A percentile compares a stretch with the other conserved stretches of the same genome.
Evolutionary conservation across 345 rosid species (phyloP).

Genomic region (Abelmoschus esculentus): DNA sequence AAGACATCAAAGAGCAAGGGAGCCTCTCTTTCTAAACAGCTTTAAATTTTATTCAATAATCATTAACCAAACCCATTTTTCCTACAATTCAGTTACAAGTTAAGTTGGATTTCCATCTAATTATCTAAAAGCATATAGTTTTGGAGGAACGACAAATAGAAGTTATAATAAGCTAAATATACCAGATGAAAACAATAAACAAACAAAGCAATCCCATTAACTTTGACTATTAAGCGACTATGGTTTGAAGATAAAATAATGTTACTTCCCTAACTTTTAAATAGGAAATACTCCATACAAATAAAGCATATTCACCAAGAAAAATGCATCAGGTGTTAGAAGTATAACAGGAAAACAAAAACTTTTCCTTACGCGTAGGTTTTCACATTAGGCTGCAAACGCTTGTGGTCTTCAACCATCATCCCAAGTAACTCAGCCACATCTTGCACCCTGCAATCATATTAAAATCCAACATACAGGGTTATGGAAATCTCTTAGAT

Average conservation of each 20-base stretch:
- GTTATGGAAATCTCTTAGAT: too few species aligned
- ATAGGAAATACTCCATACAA: background rate
- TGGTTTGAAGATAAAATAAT: background rate
- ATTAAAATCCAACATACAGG: slow-evolving; percentile 10
- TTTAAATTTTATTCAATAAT: too few species aligned
- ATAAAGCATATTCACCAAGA: background rate
- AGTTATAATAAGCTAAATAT: too few species aligned
- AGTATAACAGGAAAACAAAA: slow-evolving; percentile 5
- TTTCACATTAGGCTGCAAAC: slow-evolving; percentile 78
- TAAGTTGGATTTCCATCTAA: too few species aligned
- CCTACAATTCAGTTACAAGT: too few species aligned
- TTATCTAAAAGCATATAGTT: too few species aligned
- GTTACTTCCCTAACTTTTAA: slow-evolving; percentile 2
- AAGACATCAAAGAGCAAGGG: too few species aligned
- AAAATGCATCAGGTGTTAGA: background rate
- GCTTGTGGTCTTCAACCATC: slow-evolving; percentile 95
- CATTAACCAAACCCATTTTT: too few species aligned
- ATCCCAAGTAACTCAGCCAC: slow-evolving; percentile 95
- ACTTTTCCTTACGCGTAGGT: slow-evolving; percentile 65
- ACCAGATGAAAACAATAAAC: background rate
- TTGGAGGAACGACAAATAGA: too few species aligned
- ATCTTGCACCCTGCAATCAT: slow-evolving; percentile 71
- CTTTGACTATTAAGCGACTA: background rate
- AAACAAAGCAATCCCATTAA: background rate
- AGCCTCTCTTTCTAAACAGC: too few species aligned